Evolutionary conservation across 2,329 filamentous ascomycete genomes (phyloP), one percentile per base, ranked within the genome.

Genomic region (Bipolaris cookei): DNA sequence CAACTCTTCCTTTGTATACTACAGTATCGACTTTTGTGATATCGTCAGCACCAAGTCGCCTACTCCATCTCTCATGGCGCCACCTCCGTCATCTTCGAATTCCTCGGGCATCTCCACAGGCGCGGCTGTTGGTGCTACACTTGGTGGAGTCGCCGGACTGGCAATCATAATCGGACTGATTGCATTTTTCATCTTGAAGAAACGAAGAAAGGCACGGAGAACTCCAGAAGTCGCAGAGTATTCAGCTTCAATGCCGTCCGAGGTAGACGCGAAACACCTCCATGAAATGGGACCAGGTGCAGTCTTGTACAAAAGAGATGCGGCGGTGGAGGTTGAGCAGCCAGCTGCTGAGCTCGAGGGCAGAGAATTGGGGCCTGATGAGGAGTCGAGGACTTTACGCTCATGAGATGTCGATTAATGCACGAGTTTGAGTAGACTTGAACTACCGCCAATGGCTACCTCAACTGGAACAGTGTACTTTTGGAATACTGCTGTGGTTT

Each of bases 1-100:
- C 54, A 57, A 57, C 13, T 54, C 50, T 11, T 54, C 54, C 32
- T 57, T 54, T 7, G 54, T 39, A 8, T 57, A 57, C 23, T 54
- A 57, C 38, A 56, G 49, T 20, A 57, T 57, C 11, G 50, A 57
- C 38, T 57, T 54, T 20, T 57, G 54, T 38, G 50, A 57, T 20
- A 32, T 38, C 18, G 38, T 11, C 34, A 34, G 18, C 18, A 34
- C 8, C 21, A 8, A 52, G 18, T 42, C 42, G 5, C 41, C 53
- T 4, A 41, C 46, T 37, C 5, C 35, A 13, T 18, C 41, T 14
- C 11, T n/a, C 34, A 35, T 21, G 2, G 34, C 37, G 13, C 18
- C 46, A 18, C 43, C 20, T 43, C 39, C 44, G 1, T n/a, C 16
- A 3, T 21, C 45, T 20, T 13, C 43, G 14, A 4, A 20, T 44